These are phyloP conservation scores for Melocanna baccifera DNA, from an alignment of 176 grass and related monocot genomes.

Conservation along the genomic window DNA sequence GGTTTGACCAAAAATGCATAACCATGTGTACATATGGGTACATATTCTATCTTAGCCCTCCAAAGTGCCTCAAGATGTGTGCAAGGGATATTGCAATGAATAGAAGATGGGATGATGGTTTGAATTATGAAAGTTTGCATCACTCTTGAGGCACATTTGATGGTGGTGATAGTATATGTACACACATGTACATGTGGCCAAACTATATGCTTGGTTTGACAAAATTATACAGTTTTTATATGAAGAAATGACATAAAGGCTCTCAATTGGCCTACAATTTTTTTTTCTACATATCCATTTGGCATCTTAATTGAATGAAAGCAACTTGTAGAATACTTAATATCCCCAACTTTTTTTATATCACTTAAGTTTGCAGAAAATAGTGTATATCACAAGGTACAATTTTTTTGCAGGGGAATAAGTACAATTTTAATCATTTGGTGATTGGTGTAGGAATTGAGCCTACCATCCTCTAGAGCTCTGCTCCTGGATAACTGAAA, in stretches of 20 bases:
- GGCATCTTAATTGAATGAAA: background rate
- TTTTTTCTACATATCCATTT: background rate
- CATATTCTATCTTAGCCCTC: too few relatives aligned
- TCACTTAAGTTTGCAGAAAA: background rate
- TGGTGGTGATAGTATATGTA: too few relatives aligned
- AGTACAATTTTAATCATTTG: background rate
- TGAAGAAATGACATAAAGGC: background rate
- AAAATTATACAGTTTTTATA: background rate
- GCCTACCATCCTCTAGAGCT: background rate
- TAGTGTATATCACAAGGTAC: background rate
- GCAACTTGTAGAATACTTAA: background rate
- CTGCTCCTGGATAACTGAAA: constrained; percentile 1
- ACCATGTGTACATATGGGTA: too few relatives aligned
- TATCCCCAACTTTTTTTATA: background rate
- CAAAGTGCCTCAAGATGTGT: too few relatives aligned
- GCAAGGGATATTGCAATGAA: too few relatives aligned
- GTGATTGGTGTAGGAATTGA: background rate
- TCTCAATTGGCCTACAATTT: background rate
- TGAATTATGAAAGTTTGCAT: too few relatives aligned
- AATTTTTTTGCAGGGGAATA: background rate
- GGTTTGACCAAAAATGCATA: background rate
- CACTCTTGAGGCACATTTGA: too few relatives aligned
- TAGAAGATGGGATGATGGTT: too few relatives aligned
- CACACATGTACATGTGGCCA: too few relatives aligned
- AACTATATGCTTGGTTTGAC: too few relatives aligned